Evolutionary conservation across 2,329 filamentous ascomycete genomes (phyloP).

Genomic region (Setomelanomma holmii): DNA sequence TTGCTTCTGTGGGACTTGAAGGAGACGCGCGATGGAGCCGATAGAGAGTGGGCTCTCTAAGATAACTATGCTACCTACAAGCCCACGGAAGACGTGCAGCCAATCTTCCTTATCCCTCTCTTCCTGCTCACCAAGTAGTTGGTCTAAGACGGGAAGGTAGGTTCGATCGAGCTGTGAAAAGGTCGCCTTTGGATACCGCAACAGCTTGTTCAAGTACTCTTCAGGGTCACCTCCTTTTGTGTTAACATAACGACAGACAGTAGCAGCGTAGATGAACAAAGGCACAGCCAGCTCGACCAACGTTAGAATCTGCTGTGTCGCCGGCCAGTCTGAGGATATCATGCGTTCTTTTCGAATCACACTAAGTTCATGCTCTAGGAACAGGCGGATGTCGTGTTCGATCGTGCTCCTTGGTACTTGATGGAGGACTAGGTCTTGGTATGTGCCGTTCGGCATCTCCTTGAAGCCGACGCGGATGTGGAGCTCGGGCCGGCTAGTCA

Average conservation of each 20-base stretch:
- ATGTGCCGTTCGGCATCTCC: constrained; percentile 18
- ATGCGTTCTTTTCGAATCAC: constrained; percentile 19
- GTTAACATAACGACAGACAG: constrained; percentile 31
- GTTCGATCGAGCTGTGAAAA: constrained; percentile 25
- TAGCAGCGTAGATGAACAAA: constrained; percentile 47
- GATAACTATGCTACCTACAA: constrained; percentile 24
- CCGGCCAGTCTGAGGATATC: constrained; percentile 31
- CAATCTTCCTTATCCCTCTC: constrained; percentile 11
- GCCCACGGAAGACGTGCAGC: neutral
- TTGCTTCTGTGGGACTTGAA: constrained; percentile 19
- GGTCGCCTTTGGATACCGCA: constrained; percentile 19
- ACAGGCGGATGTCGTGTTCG: constrained; percentile 25
- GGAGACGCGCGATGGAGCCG: constrained; percentile 16
- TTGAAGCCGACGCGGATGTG: constrained; percentile 24
- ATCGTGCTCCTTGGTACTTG: constrained; percentile 16
- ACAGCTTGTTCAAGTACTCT: constrained; percentile 17
- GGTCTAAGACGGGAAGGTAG: constrained; percentile 26
- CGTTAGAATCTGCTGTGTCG: constrained; percentile 21
- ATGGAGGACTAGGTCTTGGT: constrained; percentile 19
- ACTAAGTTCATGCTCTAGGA: constrained; percentile 25
- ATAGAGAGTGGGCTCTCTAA: constrained; percentile 28
- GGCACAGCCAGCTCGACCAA: constrained; percentile 35
- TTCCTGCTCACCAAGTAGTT: constrained; percentile 39
- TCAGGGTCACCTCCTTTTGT: constrained; percentile 16
- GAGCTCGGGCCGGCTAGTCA: constrained; percentile 30